These are phyloP conservation scores for Piper betle DNA, from an alignment of 164 flowering plant species.

Conservation along the genomic window DNA sequence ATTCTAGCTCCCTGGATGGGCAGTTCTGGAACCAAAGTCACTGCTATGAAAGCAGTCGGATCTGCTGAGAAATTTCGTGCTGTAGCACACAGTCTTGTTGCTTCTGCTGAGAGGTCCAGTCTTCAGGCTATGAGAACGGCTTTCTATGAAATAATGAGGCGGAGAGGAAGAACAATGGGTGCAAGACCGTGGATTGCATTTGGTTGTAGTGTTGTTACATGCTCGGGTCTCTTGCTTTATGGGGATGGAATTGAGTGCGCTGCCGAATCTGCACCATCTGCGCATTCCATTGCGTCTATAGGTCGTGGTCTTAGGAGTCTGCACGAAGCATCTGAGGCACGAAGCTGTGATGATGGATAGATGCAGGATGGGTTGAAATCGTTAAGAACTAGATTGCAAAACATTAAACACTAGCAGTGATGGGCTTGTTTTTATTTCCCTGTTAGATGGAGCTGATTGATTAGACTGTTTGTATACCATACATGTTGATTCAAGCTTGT, in stretches of 20 bases:
- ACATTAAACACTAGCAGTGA: conserved; percentile 23
- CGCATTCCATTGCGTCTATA: conserved; percentile 69
- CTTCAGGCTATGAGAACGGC: conserved; percentile 77
- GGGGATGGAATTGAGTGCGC: conserved; percentile 95
- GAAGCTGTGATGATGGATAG: conserved; percentile 27
- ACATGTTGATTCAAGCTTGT: no score
- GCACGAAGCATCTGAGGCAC: conserved; percentile 37
- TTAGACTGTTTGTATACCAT: background rate
- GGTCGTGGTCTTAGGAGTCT: conserved; percentile 76
- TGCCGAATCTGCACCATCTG: conserved; percentile 64
- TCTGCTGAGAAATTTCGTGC: conserved; percentile 73
- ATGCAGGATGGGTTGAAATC: conserved; percentile 60
- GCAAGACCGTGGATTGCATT: conserved; percentile 63
- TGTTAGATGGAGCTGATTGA: background rate
- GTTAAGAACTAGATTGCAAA: conserved; percentile 43
- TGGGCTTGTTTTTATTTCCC: background rate
- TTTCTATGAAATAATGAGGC: conserved; percentile 90
- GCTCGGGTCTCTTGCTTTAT: conserved; percentile 51
- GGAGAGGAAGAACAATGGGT: conserved; percentile 39
- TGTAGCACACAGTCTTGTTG: conserved; percentile 47
- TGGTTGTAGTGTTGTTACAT: conserved; percentile 76
- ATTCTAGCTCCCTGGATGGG: no score
- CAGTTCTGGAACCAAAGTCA: conserved; percentile 41
- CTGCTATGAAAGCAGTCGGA: conserved; percentile 44
- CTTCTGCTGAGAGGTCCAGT: conserved; percentile 74